These are phyloP conservation scores for Sporothrix humicola DNA, from an alignment of 2,329 filamentous ascomycete species.

Conservation along the genomic window DNA sequence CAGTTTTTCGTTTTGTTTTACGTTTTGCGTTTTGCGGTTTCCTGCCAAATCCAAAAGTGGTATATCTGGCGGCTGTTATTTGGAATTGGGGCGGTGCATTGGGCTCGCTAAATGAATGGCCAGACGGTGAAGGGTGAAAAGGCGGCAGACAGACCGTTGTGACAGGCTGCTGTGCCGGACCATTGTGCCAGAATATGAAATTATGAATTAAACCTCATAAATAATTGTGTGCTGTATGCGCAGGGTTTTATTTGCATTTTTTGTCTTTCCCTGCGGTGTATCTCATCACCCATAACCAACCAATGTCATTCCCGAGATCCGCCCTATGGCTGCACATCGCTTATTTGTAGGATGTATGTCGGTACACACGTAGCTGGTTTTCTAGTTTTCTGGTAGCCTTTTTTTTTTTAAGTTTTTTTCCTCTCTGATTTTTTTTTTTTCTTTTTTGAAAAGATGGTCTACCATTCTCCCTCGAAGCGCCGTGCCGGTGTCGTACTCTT, in stretches of 20 bases:
- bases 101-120: neutral
- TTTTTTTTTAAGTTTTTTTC: neutral
- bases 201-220: neutral
- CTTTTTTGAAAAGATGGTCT: neutral
- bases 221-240: neutral
- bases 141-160: neutral
- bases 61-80: conserved; percentile 3
- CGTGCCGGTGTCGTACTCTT: neutral
- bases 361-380: neutral
- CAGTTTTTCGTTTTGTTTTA: neutral
- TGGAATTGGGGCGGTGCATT: conserved; percentile 7
- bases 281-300: neutral
- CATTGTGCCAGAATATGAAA: conserved; percentile 17
- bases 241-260: neutral
- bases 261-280: too few species aligned
- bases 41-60: too few species aligned
- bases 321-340: conserved; percentile 7
- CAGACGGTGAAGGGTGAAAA: neutral
- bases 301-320: neutral
- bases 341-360: neutral
- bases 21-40: neutral
- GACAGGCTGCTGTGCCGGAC: neutral
- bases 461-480: conserved; percentile 17
- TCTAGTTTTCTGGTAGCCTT: neutral
- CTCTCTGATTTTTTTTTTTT: neutral